phyloP scores from a whole-genome alignment of 2,329 filamentous ascomycete genomes.

The Chaetomium sp. region DNA sequence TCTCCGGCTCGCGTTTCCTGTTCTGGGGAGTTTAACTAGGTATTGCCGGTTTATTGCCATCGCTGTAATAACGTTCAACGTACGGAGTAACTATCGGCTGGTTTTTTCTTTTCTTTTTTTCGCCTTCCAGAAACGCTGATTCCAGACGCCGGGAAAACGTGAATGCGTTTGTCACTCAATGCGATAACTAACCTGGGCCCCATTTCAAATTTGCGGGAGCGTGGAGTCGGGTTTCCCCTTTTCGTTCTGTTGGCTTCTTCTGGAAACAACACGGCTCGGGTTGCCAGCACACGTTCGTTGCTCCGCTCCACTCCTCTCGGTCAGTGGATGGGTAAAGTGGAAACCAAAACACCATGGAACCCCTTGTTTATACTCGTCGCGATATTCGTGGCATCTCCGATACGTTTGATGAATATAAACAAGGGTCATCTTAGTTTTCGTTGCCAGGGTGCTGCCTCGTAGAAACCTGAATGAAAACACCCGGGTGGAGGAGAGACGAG shows the following conservation, averaged over 20 bases:
- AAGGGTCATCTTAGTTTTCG: neutral
- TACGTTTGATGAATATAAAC: neutral
- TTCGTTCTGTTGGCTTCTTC: neutral
- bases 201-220: neutral
- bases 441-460: neutral
- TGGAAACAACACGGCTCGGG: slow-evolving; percentile 1
- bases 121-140: neutral
- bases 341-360: neutral
- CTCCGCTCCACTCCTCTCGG: neutral
- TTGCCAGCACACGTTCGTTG: neutral
- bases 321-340: neutral
- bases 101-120: too few species aligned
- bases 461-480: neutral
- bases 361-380: neutral
- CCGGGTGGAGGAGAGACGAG: neutral
- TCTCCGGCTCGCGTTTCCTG: neutral
- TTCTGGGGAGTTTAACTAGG: neutral
- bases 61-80: neutral
- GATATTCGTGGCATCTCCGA: slow-evolving; percentile 16
- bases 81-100: neutral
- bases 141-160: neutral
- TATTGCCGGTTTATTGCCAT: slow-evolving; percentile 6
- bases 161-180: slow-evolving; percentile 13
- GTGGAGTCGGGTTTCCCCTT: neutral
- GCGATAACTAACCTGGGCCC: neutral